Conservation (phyloP, 1,284 basidiomycete species). For the Ganoderma boninense region DNA sequence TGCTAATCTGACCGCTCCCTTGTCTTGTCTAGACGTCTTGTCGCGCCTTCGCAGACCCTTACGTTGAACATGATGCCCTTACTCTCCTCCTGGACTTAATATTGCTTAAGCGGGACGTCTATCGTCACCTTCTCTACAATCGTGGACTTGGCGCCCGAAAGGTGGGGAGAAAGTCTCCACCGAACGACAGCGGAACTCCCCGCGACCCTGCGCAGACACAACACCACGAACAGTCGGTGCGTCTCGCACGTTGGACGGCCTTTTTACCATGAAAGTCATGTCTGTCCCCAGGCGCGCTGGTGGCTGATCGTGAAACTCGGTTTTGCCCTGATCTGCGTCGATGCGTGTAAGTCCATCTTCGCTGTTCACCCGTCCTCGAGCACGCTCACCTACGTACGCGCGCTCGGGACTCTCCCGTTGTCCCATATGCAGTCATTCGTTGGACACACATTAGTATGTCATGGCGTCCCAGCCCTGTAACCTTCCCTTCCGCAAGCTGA, state of each 20-base stretch:
- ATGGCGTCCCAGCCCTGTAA: slow-evolving; percentile 1
- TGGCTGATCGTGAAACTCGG: slow-evolving; percentile 64
- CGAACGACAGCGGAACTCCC: slow-evolving; percentile 8
- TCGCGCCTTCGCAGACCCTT: slow-evolving; percentile 83
- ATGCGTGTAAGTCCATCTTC: slow-evolving; percentile 65
- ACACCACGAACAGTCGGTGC: slow-evolving; percentile 22
- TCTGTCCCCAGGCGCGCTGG: slow-evolving; percentile 59
- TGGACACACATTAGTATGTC: slow-evolving; percentile 72
- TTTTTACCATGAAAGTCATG: neutral
- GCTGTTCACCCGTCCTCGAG: neutral
- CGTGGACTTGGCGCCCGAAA: slow-evolving; percentile 71
- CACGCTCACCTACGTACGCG: neutral
- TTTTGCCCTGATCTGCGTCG: slow-evolving; percentile 61
- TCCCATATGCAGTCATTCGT: slow-evolving; percentile 64
- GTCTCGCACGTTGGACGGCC: slow-evolving; percentile 5
- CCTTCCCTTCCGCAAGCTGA: slow-evolving; percentile 15
- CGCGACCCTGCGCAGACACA: slow-evolving; percentile 1
- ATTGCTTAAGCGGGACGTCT: slow-evolving; percentile 87
- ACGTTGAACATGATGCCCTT: slow-evolving; percentile 87
- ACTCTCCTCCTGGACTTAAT: slow-evolving; percentile 87
- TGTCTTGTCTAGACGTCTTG: slow-evolving; percentile 51
- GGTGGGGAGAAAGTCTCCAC: slow-evolving; percentile 34
- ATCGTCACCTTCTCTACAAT: slow-evolving; percentile 91
- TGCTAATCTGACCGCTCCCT: slow-evolving; percentile 24
- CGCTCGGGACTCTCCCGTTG: neutral